Base-by-base conservation (phyloP, 1,284 basidiomycete genomes). In the Acaromyces ingoldii region DNA sequence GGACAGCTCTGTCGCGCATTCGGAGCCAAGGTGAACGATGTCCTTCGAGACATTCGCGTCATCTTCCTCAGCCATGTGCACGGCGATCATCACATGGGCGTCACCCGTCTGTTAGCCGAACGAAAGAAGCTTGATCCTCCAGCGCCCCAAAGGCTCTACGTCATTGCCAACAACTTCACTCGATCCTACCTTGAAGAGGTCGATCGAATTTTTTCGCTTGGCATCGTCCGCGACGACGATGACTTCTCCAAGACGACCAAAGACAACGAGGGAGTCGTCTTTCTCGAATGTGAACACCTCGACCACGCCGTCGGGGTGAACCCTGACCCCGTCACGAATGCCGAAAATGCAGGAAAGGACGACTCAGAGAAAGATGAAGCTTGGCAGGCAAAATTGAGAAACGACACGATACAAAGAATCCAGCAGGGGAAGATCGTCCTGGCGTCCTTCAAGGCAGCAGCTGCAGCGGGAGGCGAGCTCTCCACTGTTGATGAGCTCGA, bases 21-120 rank as follows among this genome's bases (percentile, higher is more conserved):
- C 63, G 91, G 91, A 0, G 36, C 38, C 10, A 53, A 62, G 26
- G 58, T 70, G 3, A 62, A 70, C 15, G 49, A 57, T 11, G 60
- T 67, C 3, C 47, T 93, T 51, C 79, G 83, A n/a, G 79, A 86
- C 44, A 75, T 93, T 28, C 85, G 82, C 60, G 83, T 89, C 68
- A 81, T 97, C 26, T 96, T 86, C 75, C 80, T 95, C 61, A 91
- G 87, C 62, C 93, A 97, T 73, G 82, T 88, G 67, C 92, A 96
- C 70, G 92, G 83, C 0, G 93, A 97, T 72, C 92, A 97, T 74
- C 92, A 96, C 72, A 82, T 87, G 43, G 93, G 93, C 1, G 74
- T 93, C 25, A 80, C 84, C 0, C 82, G 84, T 46, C 76, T 97
- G 13, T 80, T 97, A 10, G 78, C 82, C 0, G 84, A 86, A 77